Evolutionary conservation across 106 monocot genomes (phyloP).

Genomic region (Agapanthus africanus): DNA sequence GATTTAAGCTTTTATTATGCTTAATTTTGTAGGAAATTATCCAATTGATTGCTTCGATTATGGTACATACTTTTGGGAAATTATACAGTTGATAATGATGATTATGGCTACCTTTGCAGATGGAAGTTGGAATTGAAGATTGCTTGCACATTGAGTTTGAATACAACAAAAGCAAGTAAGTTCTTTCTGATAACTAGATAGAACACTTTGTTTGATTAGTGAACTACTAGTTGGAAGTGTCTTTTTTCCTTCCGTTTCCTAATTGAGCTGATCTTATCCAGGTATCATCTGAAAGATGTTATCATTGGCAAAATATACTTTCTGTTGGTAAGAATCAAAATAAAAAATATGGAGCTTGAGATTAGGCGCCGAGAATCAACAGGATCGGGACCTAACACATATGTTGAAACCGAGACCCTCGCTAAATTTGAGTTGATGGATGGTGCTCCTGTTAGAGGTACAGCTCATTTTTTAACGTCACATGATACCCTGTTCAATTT

Average conservation of each 20-base stretch:
- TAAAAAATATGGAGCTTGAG: conserved; percentile 89
- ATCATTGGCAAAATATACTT: conserved; percentile 90
- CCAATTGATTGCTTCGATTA: too few relatives aligned
- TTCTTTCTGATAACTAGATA: too few relatives aligned
- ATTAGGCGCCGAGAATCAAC: conserved; percentile 76
- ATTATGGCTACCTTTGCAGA: conserved; percentile 42
- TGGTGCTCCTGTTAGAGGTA: conserved; percentile 94
- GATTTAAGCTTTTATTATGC: not conserved
- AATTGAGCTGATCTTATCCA: conserved; percentile 18
- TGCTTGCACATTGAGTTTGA: conserved; percentile 87
- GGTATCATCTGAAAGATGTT: conserved; percentile 80
- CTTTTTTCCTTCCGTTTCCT: too few relatives aligned
- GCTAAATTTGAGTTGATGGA: conserved; percentile 96
- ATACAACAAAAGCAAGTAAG: conserved; percentile 86
- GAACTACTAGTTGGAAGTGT: too few relatives aligned
- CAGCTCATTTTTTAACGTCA: too few relatives aligned
- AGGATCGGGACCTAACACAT: conserved; percentile 77
- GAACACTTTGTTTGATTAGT: too few relatives aligned
- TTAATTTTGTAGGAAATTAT: too few relatives aligned
- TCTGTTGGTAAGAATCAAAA: conserved; percentile 92
- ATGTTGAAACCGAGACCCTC: conserved; percentile 92
- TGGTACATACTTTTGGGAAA: too few relatives aligned
- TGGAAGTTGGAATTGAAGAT: conserved; percentile 90
- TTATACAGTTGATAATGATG: too few relatives aligned
- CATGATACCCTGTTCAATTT: too few relatives aligned